A percentile compares a stretch with the other conserved stretches of the same genome.
Evolutionary conservation across 768 basidiomycete species (phyloP).

Genomic region (Lactarius akahatsu): DNA sequence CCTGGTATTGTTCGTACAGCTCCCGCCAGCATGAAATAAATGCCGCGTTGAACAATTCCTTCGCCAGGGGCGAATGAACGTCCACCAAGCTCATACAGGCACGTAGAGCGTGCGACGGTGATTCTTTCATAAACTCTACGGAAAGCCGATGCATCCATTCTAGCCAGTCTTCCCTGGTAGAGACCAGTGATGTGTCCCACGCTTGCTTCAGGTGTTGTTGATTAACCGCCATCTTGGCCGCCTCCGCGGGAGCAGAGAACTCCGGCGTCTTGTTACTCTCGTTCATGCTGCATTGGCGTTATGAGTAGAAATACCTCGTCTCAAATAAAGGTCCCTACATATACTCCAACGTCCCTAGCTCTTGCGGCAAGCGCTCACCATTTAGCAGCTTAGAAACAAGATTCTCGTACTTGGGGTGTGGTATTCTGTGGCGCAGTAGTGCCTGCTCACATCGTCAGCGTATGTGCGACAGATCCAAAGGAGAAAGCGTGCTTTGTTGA

Average conservation of each 20-base stretch:
- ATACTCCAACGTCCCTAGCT: constrained; percentile 67
- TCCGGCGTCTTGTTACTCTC: constrained; percentile 66
- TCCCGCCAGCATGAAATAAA: constrained; percentile 98
- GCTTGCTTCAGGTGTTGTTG: constrained; percentile 97
- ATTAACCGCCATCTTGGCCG: constrained; percentile 88
- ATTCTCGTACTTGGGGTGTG: constrained; percentile 82
- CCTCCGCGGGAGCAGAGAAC: constrained; percentile 75
- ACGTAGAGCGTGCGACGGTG: constrained; percentile 95
- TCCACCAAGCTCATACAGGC: constrained; percentile 95
- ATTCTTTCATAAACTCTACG: constrained; percentile 97
- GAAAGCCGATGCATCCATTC: constrained; percentile 95
- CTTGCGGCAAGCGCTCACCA: constrained; percentile 89
- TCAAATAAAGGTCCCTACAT: constrained; percentile 43
- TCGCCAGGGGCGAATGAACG: constrained; percentile 84
- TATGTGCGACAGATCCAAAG: constrained; percentile 1
- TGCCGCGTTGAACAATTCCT: constrained; percentile 96
- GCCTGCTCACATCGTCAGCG: constrained; percentile 46
- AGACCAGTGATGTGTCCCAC: constrained; percentile 83
- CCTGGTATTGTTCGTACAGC: constrained; percentile 95
- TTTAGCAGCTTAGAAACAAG: constrained; percentile 86
- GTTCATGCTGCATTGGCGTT: constrained; percentile 41
- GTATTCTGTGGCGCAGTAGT: constrained; percentile 70
- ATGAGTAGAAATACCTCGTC: not conserved
- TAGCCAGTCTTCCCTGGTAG: constrained; percentile 84
- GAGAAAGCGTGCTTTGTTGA: constrained; percentile 72